Evolutionary conservation across 75 land plant genomes (phyloP).

Genomic region (Pinus tabuliformis): DNA sequence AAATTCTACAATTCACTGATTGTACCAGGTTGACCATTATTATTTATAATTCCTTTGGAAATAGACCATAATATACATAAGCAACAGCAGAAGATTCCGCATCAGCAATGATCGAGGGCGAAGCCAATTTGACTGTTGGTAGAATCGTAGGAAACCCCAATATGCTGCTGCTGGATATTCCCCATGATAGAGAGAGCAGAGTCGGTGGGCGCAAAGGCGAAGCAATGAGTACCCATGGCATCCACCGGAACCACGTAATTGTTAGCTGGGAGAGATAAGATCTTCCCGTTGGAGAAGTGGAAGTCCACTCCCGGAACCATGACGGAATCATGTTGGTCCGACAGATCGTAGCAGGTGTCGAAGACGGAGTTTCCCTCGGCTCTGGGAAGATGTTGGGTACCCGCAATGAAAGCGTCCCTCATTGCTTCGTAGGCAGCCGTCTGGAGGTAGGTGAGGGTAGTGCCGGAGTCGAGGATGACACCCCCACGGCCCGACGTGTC

Average conservation of each 20-base stretch:
- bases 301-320: conserved; percentile 66
- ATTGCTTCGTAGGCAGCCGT: conserved; percentile 48
- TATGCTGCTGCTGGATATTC: conserved; percentile 86
- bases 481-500: conserved; percentile 48
- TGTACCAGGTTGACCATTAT: too few relatives aligned
- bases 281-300: conserved; percentile 30
- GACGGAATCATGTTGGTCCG: conserved; percentile 29
- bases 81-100: too few relatives aligned
- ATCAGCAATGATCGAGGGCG: not conserved
- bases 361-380: conserved; percentile 44
- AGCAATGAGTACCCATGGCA: conserved; percentile 49
- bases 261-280: too few relatives aligned
- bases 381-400: conserved; percentile 31
- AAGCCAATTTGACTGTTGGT: conserved; percentile 65
- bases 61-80: too few relatives aligned
- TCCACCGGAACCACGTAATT: conserved; percentile 60
- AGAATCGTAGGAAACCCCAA: conserved; percentile 63
- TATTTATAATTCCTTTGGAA: too few relatives aligned
- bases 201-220: conserved; percentile 65
- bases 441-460: conserved; percentile 67
- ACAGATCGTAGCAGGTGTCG: conserved; percentile 71
- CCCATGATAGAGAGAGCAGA: conserved; percentile 70
- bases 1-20: too few relatives aligned
- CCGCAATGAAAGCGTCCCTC: conserved; percentile 43
- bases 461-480: conserved; percentile 70